Percentiles rank a stretch among this genome's conserved stretches.
phyloP scores from a whole-genome alignment of 2,329 filamentous ascomycete genomes.

The Fusarium sp. region DNA sequence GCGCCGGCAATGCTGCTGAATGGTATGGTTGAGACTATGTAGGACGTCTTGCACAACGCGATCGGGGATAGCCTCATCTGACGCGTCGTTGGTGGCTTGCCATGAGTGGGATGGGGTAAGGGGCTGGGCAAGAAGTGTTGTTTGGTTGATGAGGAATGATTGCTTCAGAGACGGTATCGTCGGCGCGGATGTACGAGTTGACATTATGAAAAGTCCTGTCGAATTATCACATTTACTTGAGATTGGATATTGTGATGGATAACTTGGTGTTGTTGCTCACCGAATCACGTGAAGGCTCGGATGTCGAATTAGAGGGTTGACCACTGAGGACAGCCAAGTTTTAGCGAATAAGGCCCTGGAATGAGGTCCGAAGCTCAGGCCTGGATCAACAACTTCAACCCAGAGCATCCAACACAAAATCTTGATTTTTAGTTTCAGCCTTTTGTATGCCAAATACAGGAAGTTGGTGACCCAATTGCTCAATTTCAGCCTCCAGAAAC shows the following conservation, averaged over 20 bases:
- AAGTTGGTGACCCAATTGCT: too few relatives aligned
- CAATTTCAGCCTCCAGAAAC: too few relatives aligned
- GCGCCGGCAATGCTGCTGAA: slow-evolving; percentile 74
- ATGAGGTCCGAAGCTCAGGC: background rate
- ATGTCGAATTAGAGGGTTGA: too few relatives aligned
- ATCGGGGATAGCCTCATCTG: slow-evolving; percentile 59
- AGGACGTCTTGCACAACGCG: slow-evolving; percentile 69
- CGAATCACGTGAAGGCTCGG: slow-evolving; percentile 21
- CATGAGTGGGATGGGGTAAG: slow-evolving; percentile 69
- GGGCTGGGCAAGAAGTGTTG: slow-evolving; percentile 71
- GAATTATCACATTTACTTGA: background rate
- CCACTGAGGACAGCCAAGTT: background rate
- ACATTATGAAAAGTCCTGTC: slow-evolving; percentile 11
- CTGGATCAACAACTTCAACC: background rate
- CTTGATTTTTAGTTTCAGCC: too few relatives aligned
- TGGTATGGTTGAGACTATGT: slow-evolving; percentile 69
- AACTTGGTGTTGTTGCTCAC: slow-evolving; percentile 13
- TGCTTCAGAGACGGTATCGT: slow-evolving; percentile 74
- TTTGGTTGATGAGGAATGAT: slow-evolving; percentile 73
- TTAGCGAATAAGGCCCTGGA: slow-evolving; percentile 1
- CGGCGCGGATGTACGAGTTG: slow-evolving; percentile 53
- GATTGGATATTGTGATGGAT: background rate
- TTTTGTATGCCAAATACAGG: too few relatives aligned
- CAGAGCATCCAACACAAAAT: too few relatives aligned
- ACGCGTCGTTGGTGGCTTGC: slow-evolving; percentile 61